These are phyloP conservation scores for Acanthamoeba sp. DNA, from an alignment of 208 protist species.

Conservation along the genomic window DNA sequence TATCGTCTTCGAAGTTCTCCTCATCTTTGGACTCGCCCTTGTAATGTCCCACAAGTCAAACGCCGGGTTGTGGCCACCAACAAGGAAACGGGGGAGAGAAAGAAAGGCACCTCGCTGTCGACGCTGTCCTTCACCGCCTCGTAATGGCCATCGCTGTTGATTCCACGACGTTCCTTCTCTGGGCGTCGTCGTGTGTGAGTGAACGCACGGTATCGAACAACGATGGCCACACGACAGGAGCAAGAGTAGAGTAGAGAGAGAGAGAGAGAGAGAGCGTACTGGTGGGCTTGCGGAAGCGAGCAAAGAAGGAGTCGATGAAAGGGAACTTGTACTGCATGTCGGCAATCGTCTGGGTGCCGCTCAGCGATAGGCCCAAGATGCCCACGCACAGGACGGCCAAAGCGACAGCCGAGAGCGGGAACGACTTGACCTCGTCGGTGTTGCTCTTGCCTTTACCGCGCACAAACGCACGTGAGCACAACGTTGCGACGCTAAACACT, in stretches of 20 bases:
- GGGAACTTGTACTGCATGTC: conserved; percentile 22
- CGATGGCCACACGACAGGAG: too few relatives aligned
- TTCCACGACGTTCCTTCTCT: not conserved
- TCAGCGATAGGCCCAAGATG: conserved; percentile 29
- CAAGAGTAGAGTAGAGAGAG: not conserved
- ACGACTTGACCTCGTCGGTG: conserved; percentile 44
- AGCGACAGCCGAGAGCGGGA: conserved; percentile 16
- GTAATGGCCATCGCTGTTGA: conserved; percentile 29
- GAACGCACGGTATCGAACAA: too few relatives aligned
- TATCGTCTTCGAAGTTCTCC: not conserved
- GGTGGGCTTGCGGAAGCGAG: not conserved
- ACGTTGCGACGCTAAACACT: too few relatives aligned
- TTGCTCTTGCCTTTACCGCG: not conserved
- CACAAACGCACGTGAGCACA: not conserved
- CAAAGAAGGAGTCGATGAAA: conserved; percentile 4
- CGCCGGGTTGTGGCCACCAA: too few relatives aligned
- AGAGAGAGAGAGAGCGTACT: not conserved
- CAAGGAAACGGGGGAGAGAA: too few relatives aligned
- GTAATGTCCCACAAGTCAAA: not conserved
- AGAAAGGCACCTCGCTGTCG: not conserved
- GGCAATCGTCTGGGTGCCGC: conserved; percentile 29
- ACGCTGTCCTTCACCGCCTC: not conserved
- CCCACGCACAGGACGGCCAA: conserved; percentile 14
- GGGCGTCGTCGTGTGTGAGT: not conserved
- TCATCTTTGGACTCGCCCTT: not conserved